A percentile compares a stretch with the other conserved stretches of the same genome.
phyloP scores from a whole-genome alignment of 2,329 filamentous ascomycete genomes.

The Neopestalotiopsis sp. region DNA sequence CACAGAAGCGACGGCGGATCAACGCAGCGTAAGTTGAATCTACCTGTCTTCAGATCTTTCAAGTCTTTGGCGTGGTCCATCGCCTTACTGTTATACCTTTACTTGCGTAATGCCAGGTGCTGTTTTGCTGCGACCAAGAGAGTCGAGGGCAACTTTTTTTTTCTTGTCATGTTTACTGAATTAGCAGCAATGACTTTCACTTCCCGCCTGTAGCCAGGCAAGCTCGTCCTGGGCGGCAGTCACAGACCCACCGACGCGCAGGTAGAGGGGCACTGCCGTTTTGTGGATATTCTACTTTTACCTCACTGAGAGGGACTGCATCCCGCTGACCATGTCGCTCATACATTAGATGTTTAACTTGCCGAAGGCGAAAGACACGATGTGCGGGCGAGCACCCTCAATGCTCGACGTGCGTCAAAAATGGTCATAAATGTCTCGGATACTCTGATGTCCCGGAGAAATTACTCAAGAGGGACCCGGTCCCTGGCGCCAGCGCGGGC shows the following conservation, averaged over 20 bases:
- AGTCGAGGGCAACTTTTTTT: neutral
- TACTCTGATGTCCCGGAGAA: slow-evolving; percentile 63
- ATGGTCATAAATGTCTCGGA: slow-evolving; percentile 71
- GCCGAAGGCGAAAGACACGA: slow-evolving; percentile 76
- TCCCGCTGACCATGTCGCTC: slow-evolving; percentile 23
- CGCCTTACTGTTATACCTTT: slow-evolving; percentile 21
- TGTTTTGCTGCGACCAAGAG: neutral
- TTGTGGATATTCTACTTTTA: neutral
- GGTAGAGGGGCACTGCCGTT: slow-evolving; percentile 9
- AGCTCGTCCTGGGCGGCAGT: slow-evolving; percentile 12
- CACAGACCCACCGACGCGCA: slow-evolving; percentile 13
- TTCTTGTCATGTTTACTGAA: too few relatives aligned
- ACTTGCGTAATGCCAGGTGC: slow-evolving; percentile 2
- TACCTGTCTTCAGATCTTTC: neutral
- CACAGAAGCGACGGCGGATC: slow-evolving; percentile 78
- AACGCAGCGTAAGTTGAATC: slow-evolving; percentile 72
- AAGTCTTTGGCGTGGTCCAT: too few relatives aligned
- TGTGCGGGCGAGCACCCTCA: slow-evolving; percentile 75
- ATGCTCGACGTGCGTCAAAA: slow-evolving; percentile 75
- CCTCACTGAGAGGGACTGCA: neutral
- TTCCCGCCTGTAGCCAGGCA: neutral
- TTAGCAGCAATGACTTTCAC: neutral
- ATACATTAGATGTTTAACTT: slow-evolving; percentile 66
- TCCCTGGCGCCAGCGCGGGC: slow-evolving; percentile 15
- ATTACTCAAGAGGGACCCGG: slow-evolving; percentile 38